Percentiles rank a stretch among this genome's conserved stretches.
These are phyloP conservation scores for Tylopilus cervinicoccineus DNA, from an alignment of 768 basidiomycete genomes.

Conservation along the genomic window DNA sequence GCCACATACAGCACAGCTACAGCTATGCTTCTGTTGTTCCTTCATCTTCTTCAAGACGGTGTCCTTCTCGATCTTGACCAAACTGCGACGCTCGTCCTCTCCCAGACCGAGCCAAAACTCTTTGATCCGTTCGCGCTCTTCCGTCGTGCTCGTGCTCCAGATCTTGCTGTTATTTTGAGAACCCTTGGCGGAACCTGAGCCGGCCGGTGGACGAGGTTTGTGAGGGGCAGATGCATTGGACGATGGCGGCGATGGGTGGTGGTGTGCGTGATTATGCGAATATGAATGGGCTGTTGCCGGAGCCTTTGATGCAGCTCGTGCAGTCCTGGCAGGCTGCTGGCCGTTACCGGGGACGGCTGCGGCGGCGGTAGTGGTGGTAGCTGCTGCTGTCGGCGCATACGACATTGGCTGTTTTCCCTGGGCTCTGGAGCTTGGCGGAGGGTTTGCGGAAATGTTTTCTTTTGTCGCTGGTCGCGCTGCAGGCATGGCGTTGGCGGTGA, in stretches of 20 bases:
- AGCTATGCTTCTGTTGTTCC: conserved; percentile 96
- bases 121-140: conserved; percentile 96
- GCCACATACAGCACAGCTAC: conserved; percentile 94
- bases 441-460: conserved; percentile 33
- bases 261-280: conserved; percentile 47
- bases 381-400: conserved; percentile 37
- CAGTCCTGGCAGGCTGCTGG: conserved; percentile 35
- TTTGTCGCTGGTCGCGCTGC: conserved; percentile 37
- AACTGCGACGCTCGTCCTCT: conserved; percentile 84
- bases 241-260: conserved; percentile 46
- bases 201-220: conserved; percentile 29
- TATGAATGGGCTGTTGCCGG: conserved; percentile 50
- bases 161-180: conserved; percentile 69
- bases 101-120: conserved; percentile 96
- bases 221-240: conserved; percentile 32
- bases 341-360: conserved; percentile 25
- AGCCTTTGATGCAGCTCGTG: conserved; percentile 55
- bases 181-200: conserved; percentile 22
- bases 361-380: conserved; percentile 32
- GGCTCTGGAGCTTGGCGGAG: conserved; percentile 74
- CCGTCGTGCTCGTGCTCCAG: conserved; percentile 88
- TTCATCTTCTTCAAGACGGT: conserved; percentile 99
- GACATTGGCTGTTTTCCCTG: conserved; percentile 94
- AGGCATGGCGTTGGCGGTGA: conserved; percentile 41
- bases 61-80: conserved; percentile 98